Percentiles rank a stretch among this genome's conserved stretches.
Conservation (phyloP, 78 protist genomes). For the Dictyostelium purpureum region DNA sequence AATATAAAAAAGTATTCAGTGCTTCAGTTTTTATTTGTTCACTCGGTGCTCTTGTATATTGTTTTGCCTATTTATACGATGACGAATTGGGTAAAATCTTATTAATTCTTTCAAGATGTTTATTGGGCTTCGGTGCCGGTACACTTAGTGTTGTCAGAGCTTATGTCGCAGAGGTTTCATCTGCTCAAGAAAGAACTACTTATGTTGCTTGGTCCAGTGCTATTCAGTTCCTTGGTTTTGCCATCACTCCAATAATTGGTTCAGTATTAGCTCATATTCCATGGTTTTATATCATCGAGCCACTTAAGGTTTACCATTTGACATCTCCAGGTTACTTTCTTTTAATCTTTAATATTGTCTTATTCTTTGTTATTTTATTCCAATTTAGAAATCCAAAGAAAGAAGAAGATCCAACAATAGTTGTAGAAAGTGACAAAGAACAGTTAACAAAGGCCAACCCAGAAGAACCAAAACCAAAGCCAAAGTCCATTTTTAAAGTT, state of each 20-base stretch:
- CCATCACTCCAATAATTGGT: slow-evolving; percentile 23
- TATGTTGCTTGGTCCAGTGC: slow-evolving; percentile 27
- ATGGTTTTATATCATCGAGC: background rate
- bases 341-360: background rate
- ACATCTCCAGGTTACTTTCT: slow-evolving; percentile 16
- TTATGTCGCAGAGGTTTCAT: slow-evolving; percentile 28
- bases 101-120: background rate
- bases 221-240: slow-evolving; percentile 58
- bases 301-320: background rate
- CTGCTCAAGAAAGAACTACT: slow-evolving; percentile 40
- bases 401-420: background rate
- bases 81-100: background rate
- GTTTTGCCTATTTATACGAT: background rate
- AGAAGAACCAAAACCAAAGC: background rate
- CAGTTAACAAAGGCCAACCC: background rate
- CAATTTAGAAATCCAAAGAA: background rate
- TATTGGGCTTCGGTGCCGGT: slow-evolving; percentile 48
- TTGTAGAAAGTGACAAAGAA: background rate
- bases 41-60: background rate
- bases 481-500: background rate
- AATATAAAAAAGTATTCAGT: slow-evolving; percentile 1
- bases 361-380: background rate
- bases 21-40: slow-evolving; percentile 7
- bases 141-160: slow-evolving; percentile 52
- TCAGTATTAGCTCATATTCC: slow-evolving; percentile 11